Evolutionary conservation across 345 rosid species (phyloP).

Genomic region (Sapria himalayana): DNA sequence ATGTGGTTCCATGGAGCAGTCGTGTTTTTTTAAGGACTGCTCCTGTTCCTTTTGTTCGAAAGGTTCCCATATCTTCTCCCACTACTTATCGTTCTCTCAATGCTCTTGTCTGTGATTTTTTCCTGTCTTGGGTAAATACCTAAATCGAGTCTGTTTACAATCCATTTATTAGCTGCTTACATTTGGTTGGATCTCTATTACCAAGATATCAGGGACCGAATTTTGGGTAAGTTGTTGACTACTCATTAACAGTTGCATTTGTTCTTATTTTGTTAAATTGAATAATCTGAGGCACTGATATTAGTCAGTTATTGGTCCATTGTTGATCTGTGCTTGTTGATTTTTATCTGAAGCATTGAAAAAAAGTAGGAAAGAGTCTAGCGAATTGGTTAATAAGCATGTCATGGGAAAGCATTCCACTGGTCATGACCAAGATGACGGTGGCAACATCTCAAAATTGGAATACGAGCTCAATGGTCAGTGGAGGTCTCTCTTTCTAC

Average conservation of each 20-base stretch:
- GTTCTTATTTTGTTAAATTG: conserved; percentile 1
- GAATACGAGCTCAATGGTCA: conserved; percentile 40
- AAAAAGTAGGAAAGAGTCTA: conserved; percentile 71
- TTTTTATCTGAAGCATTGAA: conserved; percentile 26
- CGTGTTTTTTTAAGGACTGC: conserved; percentile 34
- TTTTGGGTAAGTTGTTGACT: conserved; percentile 25
- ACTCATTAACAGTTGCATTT: conserved; percentile 1
- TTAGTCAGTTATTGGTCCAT: conserved; percentile 1
- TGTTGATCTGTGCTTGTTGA: background rate
- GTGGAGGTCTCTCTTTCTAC: conserved; percentile 71
- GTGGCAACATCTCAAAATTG: conserved; percentile 21
- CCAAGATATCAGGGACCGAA: conserved; percentile 70
- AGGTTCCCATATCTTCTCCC: conserved; percentile 19
- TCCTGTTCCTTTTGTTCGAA: conserved; percentile 69
- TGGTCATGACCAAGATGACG: conserved; percentile 15
- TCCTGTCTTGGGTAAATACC: background rate
- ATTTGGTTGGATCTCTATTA: conserved; percentile 88
- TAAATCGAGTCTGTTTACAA: conserved; percentile 6
- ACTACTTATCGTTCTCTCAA: background rate
- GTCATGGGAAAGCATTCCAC: conserved; percentile 23
- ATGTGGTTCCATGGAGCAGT: conserved; percentile 18
- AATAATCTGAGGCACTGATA: too few relatives aligned
- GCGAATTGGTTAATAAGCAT: conserved; percentile 28
- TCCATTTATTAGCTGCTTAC: conserved; percentile 44
- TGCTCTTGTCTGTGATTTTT: conserved; percentile 1